Conservation (phyloP, 2,329 filamentous ascomycete genomes). For the Beauveria sp. region DNA sequence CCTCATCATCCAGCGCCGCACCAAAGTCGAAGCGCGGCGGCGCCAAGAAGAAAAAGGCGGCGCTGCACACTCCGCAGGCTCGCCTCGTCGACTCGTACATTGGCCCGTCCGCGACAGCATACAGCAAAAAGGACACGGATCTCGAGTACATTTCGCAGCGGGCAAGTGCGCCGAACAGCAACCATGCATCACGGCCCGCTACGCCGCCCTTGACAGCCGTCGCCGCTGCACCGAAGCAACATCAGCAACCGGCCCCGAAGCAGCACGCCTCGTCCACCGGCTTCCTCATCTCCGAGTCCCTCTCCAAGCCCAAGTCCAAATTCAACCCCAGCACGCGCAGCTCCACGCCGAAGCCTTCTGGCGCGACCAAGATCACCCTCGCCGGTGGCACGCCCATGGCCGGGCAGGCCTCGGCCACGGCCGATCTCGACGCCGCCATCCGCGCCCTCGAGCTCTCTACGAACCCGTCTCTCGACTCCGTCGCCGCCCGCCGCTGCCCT, state of each 20-base stretch:
- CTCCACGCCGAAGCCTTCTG: constrained; percentile 43
- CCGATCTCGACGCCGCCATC: constrained; percentile 72
- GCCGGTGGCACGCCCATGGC: constrained; percentile 76
- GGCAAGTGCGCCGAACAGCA: constrained; percentile 32
- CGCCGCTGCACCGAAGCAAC: background rate
- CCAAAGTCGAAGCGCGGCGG: constrained; percentile 42
- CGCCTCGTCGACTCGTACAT: constrained; percentile 54
- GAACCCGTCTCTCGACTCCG: constrained; percentile 59
- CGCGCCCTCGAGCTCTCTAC: constrained; percentile 84
- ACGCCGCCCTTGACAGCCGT: constrained; percentile 20
- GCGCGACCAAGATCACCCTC: constrained; percentile 58
- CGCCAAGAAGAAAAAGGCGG: constrained; percentile 49
- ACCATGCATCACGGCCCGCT: constrained; percentile 29
- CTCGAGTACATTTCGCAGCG: constrained; percentile 63
- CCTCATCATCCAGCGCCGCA: constrained; percentile 24
- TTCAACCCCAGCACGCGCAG: constrained; percentile 44
- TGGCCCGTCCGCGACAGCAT: constrained; percentile 59
- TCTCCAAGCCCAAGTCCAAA: constrained; percentile 49
- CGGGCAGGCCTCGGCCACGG: constrained; percentile 66
- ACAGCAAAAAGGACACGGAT: constrained; percentile 64
- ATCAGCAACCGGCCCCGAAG: constrained; percentile 32
- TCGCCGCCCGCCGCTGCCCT: constrained; percentile 62
- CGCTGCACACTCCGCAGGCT: constrained; percentile 56
- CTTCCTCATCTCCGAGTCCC: constrained; percentile 70
- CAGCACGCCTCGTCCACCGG: constrained; percentile 58